A percentile compares a stretch with the other conserved stretches of the same genome.
phyloP scores from a whole-genome alignment of 2,329 filamentous ascomycete genomes.

The Ophiostoma ulmi region DNA sequence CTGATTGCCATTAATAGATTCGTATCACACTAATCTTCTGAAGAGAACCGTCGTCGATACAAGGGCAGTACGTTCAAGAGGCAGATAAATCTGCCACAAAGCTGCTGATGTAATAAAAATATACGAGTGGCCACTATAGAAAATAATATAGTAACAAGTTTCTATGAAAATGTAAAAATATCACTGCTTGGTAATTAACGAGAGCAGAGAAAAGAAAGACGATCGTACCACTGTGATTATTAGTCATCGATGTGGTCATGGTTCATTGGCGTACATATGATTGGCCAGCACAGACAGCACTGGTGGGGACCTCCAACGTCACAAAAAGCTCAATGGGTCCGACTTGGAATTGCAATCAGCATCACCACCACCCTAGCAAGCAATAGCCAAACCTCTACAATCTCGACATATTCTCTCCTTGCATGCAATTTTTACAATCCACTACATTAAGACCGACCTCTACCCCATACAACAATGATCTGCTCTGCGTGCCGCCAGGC shows the following conservation, averaged over 20 bases:
- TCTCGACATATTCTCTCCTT: background rate
- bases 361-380: background rate
- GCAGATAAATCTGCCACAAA: too few relatives aligned
- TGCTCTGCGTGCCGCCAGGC: conserved; percentile 22
- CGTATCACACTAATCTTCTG: too few relatives aligned
- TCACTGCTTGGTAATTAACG: background rate
- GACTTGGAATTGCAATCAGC: background rate
- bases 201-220: background rate
- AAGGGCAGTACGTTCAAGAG: too few relatives aligned
- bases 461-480: background rate
- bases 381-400: background rate
- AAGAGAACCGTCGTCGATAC: too few relatives aligned
- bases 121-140: too few relatives aligned
- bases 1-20: too few relatives aligned
- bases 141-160: too few relatives aligned
- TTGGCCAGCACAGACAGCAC: background rate
- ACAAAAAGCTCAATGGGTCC: conserved; percentile 2
- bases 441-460: background rate
- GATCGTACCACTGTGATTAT: background rate
- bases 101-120: too few relatives aligned
- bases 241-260: conserved; percentile 1
- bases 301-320: conserved; percentile 3
- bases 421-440: too few relatives aligned
- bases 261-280: background rate
- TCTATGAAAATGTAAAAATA: background rate